Evolutionary conservation across 441 rosid genomes (phyloP).

Genomic region (Omphalea diandra): DNA sequence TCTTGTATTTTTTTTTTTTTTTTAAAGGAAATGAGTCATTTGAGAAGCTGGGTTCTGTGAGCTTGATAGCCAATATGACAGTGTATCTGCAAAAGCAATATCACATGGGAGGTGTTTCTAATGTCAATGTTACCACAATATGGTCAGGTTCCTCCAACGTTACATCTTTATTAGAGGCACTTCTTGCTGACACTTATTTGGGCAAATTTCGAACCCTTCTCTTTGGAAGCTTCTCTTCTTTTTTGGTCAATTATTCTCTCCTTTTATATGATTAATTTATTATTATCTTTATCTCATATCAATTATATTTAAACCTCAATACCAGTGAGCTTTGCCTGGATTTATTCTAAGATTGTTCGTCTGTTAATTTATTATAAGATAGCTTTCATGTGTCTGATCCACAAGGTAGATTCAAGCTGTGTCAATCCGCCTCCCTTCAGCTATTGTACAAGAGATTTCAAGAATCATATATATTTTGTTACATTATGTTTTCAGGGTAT

Average conservation of each 20-base stretch:
- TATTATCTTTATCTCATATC: neutral
- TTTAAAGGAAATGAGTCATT: conserved; percentile 44
- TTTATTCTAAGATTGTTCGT: too few relatives aligned
- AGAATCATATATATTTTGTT: too few relatives aligned
- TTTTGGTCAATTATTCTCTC: conserved; percentile 34
- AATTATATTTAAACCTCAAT: too few relatives aligned
- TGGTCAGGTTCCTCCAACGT: too few relatives aligned
- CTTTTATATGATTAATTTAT: neutral
- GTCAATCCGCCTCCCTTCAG: too few relatives aligned
- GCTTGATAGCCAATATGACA: too few relatives aligned
- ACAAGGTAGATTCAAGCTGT: too few relatives aligned
- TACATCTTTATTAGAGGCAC: conserved; percentile 51
- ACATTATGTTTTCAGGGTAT: conserved; percentile 41
- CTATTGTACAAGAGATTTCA: too few relatives aligned
- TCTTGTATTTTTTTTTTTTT: conserved; percentile 26
- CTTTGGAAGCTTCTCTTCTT: conserved; percentile 41
- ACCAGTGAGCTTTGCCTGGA: too few relatives aligned
- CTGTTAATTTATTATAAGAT: too few relatives aligned
- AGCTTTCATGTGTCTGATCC: too few relatives aligned
- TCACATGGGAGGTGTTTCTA: conserved; percentile 35
- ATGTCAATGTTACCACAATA: conserved; percentile 32
- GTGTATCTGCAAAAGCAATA: conserved; percentile 47
- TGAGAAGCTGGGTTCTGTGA: too few relatives aligned
- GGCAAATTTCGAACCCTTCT: conserved; percentile 52
- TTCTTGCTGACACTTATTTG: conserved; percentile 49